Percentiles rank a stretch among this genome's conserved stretches.
phyloP scores from a whole-genome alignment of 805 yeast genomes.

The Barnettozyma wickerhamii region DNA sequence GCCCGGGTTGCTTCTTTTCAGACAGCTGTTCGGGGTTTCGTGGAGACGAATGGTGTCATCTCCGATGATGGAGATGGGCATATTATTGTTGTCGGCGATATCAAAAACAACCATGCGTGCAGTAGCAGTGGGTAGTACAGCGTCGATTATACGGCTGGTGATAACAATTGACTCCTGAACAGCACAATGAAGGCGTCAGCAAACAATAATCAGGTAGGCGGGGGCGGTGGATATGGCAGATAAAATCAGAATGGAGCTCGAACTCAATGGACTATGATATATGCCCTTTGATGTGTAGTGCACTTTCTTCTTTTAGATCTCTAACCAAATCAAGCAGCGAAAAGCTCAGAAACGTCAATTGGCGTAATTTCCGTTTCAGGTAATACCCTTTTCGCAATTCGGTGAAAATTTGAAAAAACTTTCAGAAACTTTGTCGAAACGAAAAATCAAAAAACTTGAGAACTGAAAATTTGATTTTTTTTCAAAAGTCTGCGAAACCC shows the following conservation, averaged over 20 bases:
- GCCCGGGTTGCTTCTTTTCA: slow-evolving; percentile 16
- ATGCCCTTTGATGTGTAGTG: not conserved
- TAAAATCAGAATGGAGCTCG: not conserved
- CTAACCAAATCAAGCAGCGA: not conserved
- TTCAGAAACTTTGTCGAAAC: not conserved
- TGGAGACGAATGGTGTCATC: not conserved
- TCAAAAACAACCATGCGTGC: not conserved
- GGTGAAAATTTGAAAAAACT: not conserved
- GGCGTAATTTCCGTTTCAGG: slow-evolving; percentile 2
- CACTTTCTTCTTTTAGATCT: not conserved
- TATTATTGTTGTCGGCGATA: not conserved
- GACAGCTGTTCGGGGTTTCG: slow-evolving; percentile 1
- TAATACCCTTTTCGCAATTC: slow-evolving; percentile 3
- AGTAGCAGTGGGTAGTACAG: not conserved
- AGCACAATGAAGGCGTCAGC: slow-evolving; percentile 30
- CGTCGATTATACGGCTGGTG: no score
- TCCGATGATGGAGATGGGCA: slow-evolving; percentile 2
- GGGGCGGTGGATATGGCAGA: not conserved
- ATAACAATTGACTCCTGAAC: slow-evolving; percentile 18
- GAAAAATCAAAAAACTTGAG: not conserved
- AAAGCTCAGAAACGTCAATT: slow-evolving; percentile 1
- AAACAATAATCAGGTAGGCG: not conserved
- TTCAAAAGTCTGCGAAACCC: not conserved
- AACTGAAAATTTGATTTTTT: not conserved
- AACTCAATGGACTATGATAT: not conserved